Evolutionary conservation across 1,139 yeast species (phyloP), one percentile per base, ranked within the genome.

Genomic region (Ashbya aceris): DNA sequence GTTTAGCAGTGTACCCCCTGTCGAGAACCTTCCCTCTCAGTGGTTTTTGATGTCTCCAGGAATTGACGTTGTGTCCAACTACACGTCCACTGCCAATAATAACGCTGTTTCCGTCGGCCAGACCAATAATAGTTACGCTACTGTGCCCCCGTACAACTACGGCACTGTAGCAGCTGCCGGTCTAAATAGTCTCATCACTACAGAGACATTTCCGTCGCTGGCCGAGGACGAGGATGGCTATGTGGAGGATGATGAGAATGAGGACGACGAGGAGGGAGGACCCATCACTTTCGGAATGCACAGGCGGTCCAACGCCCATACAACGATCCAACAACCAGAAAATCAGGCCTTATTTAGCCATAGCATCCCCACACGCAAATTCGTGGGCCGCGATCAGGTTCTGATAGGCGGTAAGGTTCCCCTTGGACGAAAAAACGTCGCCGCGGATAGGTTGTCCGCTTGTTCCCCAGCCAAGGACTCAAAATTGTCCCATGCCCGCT

Each of bases 231-330:
- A 57, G 36, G 64, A 58, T 27, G 61, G 61, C 10, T 53, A 57
- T 37, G 61, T 60, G 7, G 54, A 49, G 7, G 60, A 59, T 33
- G 58, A 52, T 9, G 60, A 65, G 27, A 61, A 60, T 27, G 66
- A 66, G 39, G 66, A 61, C 8, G 53, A 63, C 39, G 56, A 72
- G 13, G 56, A 62, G 43, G 73, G 69, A 35, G 70, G 72, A 34
- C 49, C 65, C 8, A 51, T 56, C 30, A 39, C 46, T 27, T 44
- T 36, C 40, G 42, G 48, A 46, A 46, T 39, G 53, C 50, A 36
- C 46, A 14, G 17, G 35, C n/a, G 23, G 23, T 37, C 38, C 34
- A 28, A 35, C 11, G 48, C 50, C 27, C 49, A 52, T 26, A 52
- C 43, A 39, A 4, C 43, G 40, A 4, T 45, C 40, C 28, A 42